Conservation (phyloP, 257 asterid genomes). For the Coffea eugenioides region DNA sequence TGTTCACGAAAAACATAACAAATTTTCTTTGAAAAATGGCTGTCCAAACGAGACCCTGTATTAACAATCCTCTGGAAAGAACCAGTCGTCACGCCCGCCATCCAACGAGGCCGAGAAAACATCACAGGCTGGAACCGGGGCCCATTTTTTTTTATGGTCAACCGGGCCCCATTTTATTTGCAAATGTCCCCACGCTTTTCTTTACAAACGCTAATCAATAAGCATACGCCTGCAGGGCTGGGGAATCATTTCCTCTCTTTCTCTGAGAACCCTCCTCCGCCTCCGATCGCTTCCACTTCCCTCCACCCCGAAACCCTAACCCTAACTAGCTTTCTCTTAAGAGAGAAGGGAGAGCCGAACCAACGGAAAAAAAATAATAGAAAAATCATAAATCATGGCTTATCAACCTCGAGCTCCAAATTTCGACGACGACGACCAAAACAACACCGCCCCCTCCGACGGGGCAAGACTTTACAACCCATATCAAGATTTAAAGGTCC, state of each 20-base stretch:
- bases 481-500: conserved; percentile 69
- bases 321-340: neutral
- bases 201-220: too few species aligned
- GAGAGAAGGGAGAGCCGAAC: neutral
- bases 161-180: too few species aligned
- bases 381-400: conserved; percentile 46
- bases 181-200: too few species aligned
- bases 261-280: neutral
- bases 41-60: too few species aligned
- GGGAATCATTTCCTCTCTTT: neutral
- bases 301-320: neutral
- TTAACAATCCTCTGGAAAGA: neutral
- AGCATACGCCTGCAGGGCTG: neutral
- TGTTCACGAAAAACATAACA: too few species aligned
- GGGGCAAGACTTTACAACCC: conserved; percentile 76
- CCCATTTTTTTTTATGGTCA: too few species aligned
- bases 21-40: too few species aligned
- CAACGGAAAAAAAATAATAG: neutral
- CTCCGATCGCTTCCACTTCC: neutral
- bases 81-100: neutral
- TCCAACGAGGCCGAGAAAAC: too few species aligned
- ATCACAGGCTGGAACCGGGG: too few species aligned
- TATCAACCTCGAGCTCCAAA: conserved; percentile 57
- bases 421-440: conserved; percentile 35
- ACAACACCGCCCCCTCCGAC: conserved; percentile 18